Evolutionary conservation across 78 protist species (phyloP).

Genomic region (Planoprotostelium fungivorum): DNA sequence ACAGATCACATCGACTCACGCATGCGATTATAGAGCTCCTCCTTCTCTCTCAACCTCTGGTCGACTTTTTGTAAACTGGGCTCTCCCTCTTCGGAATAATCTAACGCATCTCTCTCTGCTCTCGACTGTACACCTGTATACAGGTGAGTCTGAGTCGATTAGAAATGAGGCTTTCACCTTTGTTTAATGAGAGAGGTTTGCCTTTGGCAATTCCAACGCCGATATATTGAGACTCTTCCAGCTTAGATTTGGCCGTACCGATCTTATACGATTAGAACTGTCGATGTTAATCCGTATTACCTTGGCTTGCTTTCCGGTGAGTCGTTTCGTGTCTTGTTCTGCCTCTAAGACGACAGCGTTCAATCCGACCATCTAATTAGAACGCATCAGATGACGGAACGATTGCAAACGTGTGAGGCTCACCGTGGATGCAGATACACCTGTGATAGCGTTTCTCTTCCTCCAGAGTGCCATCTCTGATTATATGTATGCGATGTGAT

Average conservation of each 20-base stretch:
- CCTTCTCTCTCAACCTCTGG: not conserved
- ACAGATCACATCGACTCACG: not conserved
- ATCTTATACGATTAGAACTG: not conserved
- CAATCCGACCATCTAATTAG: not conserved
- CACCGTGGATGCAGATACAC: not conserved
- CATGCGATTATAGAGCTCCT: not conserved
- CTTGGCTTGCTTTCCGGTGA: not conserved
- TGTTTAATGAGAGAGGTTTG: not conserved
- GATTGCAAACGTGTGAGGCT: not conserved
- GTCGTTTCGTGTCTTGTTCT: not conserved
- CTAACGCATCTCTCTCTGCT: not conserved
- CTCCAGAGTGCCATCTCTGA: not conserved
- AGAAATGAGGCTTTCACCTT: not conserved
- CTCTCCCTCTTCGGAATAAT: not conserved
- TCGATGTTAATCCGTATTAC: not conserved
- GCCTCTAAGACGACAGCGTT: not conserved
- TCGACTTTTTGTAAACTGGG: not conserved
- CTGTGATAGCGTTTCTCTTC: not conserved
- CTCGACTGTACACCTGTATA: not conserved
- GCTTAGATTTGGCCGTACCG: not conserved
- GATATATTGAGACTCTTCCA: not conserved
- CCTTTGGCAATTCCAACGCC: not conserved
- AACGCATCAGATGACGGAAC: not conserved
- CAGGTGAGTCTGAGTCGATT: not conserved
- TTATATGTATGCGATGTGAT: no score